Base-by-base conservation (phyloP, 768 basidiomycete genomes). In the Ramaria sp. region DNA sequence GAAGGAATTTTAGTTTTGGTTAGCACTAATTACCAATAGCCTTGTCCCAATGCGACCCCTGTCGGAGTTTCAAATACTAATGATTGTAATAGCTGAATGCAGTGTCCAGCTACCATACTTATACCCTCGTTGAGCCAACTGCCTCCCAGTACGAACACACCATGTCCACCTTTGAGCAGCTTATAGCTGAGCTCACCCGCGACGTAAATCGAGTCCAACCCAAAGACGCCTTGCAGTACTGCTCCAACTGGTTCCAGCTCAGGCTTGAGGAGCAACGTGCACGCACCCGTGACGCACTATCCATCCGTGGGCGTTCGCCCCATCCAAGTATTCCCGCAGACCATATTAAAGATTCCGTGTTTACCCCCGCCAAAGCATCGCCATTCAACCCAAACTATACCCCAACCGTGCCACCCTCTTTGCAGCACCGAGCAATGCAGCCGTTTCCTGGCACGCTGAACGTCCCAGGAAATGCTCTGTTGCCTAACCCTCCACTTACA, bases 231-330 rank as follows among this genome's bases (percentile, higher is more conserved):
- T 82, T 96, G 44, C 95, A 97, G 69, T 92, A 86, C 68, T 89
- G 86, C 63, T 83, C 94, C 45, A 91, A 83, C 63, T 98, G 93
- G 93, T 97, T 98, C 70, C 88, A 93, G 66, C 76, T 78, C 58
- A 80, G 88, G 53, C 74, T 94, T 48, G 86, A 91, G 59, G 87
- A 91, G 64, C 91, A 94, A 64, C 77, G 91, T 54, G 75, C 79
- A 42, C 78, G 84, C 58, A 80, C 78, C 22, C 77, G 89, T 59
- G 81, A 88, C 70, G 67, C 77, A 32, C 75, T 85, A 25, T 66
- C 78, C 1, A 78, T 75, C 48, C 77, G 78, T 48, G 67, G 74
- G 38, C 68, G 71, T 53, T 74, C 80, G 8, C 67, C 76, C 30
- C 68, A 73, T 38, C 30, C 55, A 20, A 75, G 77, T 49, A 67